These are phyloP conservation scores for Xylariomycetidae sp. DNA, from an alignment of 2,329 filamentous ascomycete species.

Conservation along the genomic window DNA sequence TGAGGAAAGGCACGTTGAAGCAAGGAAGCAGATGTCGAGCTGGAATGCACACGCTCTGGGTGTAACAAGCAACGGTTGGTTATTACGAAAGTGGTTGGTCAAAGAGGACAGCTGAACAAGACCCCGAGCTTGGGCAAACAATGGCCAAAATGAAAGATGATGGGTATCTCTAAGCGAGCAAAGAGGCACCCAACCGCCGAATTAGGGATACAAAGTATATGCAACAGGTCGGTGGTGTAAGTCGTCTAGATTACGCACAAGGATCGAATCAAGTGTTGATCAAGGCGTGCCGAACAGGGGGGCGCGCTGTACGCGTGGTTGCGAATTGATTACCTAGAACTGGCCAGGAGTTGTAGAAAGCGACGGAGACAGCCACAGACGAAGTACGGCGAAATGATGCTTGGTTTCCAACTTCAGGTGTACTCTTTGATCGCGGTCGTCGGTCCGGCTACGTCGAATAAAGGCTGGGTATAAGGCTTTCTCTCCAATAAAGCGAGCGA, in stretches of 20 bases:
- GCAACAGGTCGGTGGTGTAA: conserved; percentile 16
- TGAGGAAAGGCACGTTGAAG: conserved; percentile 31
- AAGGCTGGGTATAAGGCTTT: conserved; percentile 20
- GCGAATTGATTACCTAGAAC: conserved; percentile 15
- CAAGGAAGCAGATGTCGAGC: conserved; percentile 20
- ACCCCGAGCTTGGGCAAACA: conserved; percentile 21
- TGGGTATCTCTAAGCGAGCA: conserved; percentile 20
- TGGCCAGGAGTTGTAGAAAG: conserved; percentile 15
- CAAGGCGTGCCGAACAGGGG: conserved; percentile 9
- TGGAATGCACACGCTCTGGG: conserved; percentile 19
- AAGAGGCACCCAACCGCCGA: conserved; percentile 18
- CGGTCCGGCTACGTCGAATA: conserved; percentile 24
- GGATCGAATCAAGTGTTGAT: conserved; percentile 16
- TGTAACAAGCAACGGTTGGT: conserved; percentile 20
- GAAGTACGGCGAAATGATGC: no score
- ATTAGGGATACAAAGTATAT: conserved; percentile 24
- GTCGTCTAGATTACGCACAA: conserved; percentile 14
- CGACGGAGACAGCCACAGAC: conserved; percentile 7
- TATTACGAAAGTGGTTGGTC: conserved; percentile 27
- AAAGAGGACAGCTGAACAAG: conserved; percentile 19
- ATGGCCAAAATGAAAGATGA: conserved; percentile 20
- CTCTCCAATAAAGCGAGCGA: conserved; percentile 27
- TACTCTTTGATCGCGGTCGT: conserved; percentile 20
- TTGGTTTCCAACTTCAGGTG: no score
- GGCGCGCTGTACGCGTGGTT: conserved; percentile 11